Evolutionary conservation across 2,329 filamentous ascomycete genomes (phyloP).

Genomic region (Alternaria brassicae): DNA sequence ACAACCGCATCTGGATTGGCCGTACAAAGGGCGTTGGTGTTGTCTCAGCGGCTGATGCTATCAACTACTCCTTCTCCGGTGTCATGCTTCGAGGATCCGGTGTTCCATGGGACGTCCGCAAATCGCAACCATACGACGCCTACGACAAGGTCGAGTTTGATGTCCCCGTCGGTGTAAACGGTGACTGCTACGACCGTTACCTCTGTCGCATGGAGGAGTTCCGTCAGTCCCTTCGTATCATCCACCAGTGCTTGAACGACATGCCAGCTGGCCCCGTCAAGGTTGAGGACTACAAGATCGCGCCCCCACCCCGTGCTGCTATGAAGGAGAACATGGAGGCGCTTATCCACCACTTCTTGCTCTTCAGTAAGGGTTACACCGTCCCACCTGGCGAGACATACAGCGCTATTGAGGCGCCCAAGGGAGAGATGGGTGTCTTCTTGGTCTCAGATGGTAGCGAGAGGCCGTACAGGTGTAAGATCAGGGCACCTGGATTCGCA

Average conservation of each 20-base stretch:
- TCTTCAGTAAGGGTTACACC: constrained; percentile 98
- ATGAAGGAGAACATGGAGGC: constrained; percentile 99
- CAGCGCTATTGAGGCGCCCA: constrained; percentile 97
- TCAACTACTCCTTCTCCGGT: constrained; percentile 95
- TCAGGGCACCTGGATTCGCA: constrained; percentile 94
- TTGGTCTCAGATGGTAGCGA: constrained; percentile 95
- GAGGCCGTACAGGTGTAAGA: constrained; percentile 96
- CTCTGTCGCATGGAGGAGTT: constrained; percentile 99
- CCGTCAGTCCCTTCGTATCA: constrained; percentile 96
- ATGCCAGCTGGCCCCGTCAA: constrained; percentile 95
- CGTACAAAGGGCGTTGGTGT: constrained; percentile 91
- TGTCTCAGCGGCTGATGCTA: constrained; percentile 87
- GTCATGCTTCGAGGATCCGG: constrained; percentile 98
- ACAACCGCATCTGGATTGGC: constrained; percentile 99
- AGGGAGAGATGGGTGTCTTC: constrained; percentile 99
- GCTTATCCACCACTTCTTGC: constrained; percentile 97
- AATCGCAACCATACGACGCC: constrained; percentile 95
- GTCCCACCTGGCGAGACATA: constrained; percentile 98
- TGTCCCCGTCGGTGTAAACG: constrained; percentile 93
- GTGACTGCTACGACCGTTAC: constrained; percentile 99
- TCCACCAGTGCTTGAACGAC: constrained; percentile 98
- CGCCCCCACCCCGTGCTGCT: constrained; percentile 90
- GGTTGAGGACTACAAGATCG: constrained; percentile 98
- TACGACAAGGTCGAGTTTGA: constrained; percentile 99
- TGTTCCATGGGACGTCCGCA: constrained; percentile 94